phyloP scores from a whole-genome alignment of 805 yeast genomes.

The Cyberlindnera saturnus region DNA sequence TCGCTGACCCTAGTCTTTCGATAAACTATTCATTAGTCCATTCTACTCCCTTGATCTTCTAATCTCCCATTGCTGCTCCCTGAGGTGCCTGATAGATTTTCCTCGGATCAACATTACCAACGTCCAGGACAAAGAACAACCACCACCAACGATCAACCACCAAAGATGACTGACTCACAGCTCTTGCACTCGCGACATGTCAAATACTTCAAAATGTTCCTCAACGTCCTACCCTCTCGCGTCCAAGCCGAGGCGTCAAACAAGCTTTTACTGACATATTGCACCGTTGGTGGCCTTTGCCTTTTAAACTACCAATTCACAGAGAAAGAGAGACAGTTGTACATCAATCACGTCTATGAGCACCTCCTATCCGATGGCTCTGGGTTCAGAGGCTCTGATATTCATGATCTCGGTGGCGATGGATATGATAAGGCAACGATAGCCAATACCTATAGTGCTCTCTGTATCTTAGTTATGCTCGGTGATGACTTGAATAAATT shows the following conservation, averaged over 20 bases:
- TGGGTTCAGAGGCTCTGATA: slow-evolving; percentile 56
- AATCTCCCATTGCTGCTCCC: no score
- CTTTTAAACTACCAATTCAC: slow-evolving; percentile 24
- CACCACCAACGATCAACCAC: no score
- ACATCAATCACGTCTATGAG: slow-evolving; percentile 39
- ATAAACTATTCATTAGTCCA: no score
- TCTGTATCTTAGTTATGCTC: slow-evolving; percentile 49
- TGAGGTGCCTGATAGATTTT: no score
- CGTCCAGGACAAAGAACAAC: no score
- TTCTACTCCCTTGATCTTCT: no score
- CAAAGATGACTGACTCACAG: no score
- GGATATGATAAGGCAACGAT: slow-evolving; percentile 57
- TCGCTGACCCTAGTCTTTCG: no score
- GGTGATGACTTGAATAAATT: slow-evolving; percentile 36
- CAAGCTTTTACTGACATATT: slow-evolving; percentile 62
- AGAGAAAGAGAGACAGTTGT: slow-evolving; percentile 23
- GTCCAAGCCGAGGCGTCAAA: slow-evolving; percentile 64
- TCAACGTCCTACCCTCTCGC: slow-evolving; percentile 46
- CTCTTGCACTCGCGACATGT: slow-evolving; percentile 20
- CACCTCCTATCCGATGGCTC: slow-evolving; percentile 35
- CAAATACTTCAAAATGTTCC: slow-evolving; percentile 44
- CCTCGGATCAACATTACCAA: no score
- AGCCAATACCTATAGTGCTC: slow-evolving; percentile 73
- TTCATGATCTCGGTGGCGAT: slow-evolving; percentile 29
- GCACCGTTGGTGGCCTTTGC: slow-evolving; percentile 51